Percentiles rank a stretch among this genome's conserved stretches.
These are phyloP conservation scores for Verticillium isaacii DNA, from an alignment of 2,329 filamentous ascomycete genomes.

Conservation along the genomic window DNA sequence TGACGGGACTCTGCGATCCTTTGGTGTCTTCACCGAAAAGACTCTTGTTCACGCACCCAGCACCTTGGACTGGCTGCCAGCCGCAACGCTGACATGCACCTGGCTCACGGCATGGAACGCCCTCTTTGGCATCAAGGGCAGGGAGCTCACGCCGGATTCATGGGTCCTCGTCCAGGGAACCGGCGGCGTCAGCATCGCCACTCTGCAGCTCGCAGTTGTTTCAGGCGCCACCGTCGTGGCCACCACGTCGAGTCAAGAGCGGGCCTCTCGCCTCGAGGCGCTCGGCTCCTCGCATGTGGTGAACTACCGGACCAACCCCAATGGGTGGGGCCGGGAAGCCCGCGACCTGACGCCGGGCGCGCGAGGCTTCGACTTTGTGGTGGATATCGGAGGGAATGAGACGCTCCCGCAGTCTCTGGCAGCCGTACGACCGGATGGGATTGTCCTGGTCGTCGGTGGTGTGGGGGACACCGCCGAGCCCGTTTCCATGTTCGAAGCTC, in stretches of 20 bases:
- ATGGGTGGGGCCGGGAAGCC: conserved; percentile 56
- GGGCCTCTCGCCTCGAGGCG: conserved; percentile 45
- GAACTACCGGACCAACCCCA: conserved; percentile 53
- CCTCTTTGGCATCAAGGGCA: conserved; percentile 39
- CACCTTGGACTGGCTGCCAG: conserved; percentile 30
- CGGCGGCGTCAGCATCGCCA: conserved; percentile 31
- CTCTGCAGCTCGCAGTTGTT: conserved; percentile 33
- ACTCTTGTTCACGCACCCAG: conserved; percentile 49
- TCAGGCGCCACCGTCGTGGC: conserved; percentile 51
- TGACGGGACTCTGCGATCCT: conserved; percentile 54
- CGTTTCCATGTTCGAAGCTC: conserved; percentile 18
- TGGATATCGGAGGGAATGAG: conserved; percentile 60
- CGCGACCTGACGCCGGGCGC: conserved; percentile 39
- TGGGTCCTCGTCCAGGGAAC: conserved; percentile 33
- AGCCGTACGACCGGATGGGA: conserved; percentile 33
- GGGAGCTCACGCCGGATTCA: conserved; percentile 29
- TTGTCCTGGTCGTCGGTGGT: conserved; percentile 21
- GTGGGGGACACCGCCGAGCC: conserved; percentile 22
- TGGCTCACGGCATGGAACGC: conserved; percentile 47
- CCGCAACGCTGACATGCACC: conserved; percentile 42
- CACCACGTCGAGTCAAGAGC: conserved; percentile 52
- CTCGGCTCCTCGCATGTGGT: conserved; percentile 55
- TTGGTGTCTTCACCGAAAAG: conserved; percentile 51
- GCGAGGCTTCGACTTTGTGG: conserved; percentile 54
- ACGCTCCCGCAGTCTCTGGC: conserved; percentile 54